Percentiles rank a stretch among this genome's conserved stretches.
These are phyloP conservation scores for Salvia hispanica DNA, from an alignment of 257 asterid genomes.

Conservation along the genomic window DNA sequence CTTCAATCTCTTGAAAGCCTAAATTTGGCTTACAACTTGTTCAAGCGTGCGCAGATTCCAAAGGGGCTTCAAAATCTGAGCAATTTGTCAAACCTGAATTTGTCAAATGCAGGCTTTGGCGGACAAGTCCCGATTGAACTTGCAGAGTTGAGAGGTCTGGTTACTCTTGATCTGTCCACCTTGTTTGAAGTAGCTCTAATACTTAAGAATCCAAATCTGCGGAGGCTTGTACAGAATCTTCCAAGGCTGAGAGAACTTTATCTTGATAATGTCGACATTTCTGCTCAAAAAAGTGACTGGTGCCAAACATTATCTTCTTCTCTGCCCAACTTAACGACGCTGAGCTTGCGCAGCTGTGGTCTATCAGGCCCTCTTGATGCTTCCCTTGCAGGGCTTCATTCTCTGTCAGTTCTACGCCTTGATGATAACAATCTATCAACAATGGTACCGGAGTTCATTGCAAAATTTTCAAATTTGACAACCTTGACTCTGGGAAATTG, in stretches of 20 bases:
- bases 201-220: constrained; percentile 54
- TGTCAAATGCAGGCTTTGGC: constrained; percentile 54
- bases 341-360: constrained; percentile 52
- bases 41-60: constrained; percentile 42
- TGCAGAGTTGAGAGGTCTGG: constrained; percentile 38
- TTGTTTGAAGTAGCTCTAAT: constrained; percentile 20
- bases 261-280: constrained; percentile 53
- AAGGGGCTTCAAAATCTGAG: constrained; percentile 40
- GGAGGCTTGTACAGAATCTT: constrained; percentile 44
- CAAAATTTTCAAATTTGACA: constrained; percentile 39
- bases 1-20: constrained; percentile 45
- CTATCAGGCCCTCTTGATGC: constrained; percentile 46
- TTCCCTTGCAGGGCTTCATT: constrained; percentile 39
- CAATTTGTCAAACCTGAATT: constrained; percentile 46
- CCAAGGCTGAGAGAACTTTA: constrained; percentile 44
- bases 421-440: constrained; percentile 43
- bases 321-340: constrained; percentile 37
- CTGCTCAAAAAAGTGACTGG: constrained; percentile 45
- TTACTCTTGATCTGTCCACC: constrained; percentile 51
- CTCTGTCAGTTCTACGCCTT: constrained; percentile 47
- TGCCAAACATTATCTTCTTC: constrained; percentile 40
- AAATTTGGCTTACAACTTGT: constrained; percentile 52
- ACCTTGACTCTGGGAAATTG: constrained; percentile 42
- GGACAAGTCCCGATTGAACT: constrained; percentile 53
- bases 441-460: constrained; percentile 36